Percentiles rank a stretch among this genome's conserved stretches.
phyloP scores from a whole-genome alignment of 2,329 filamentous ascomycete species.

The Juglanconis juglandina region DNA sequence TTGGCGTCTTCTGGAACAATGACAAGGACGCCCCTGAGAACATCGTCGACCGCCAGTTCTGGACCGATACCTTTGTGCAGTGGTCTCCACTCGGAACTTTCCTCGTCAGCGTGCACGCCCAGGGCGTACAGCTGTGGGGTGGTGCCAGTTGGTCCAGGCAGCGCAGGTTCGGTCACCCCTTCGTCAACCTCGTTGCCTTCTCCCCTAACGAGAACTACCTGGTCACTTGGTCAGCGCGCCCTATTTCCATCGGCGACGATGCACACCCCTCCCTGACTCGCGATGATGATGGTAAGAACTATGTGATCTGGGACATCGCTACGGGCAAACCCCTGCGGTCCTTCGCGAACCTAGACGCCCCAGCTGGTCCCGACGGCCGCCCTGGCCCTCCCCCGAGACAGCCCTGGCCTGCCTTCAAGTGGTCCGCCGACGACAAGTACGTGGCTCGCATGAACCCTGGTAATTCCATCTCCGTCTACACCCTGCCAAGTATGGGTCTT shows the following conservation, averaged over 20 bases:
- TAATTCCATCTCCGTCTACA: slow-evolving; percentile 93
- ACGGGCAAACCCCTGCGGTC: slow-evolving; percentile 87
- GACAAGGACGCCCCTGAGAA: slow-evolving; percentile 86
- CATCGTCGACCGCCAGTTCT: slow-evolving; percentile 88
- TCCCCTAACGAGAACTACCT: slow-evolving; percentile 90
- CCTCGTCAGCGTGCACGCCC: slow-evolving; percentile 89
- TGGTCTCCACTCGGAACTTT: slow-evolving; percentile 96
- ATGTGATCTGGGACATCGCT: slow-evolving; percentile 96
- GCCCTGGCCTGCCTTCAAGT: slow-evolving; percentile 99
- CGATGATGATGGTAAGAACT: slow-evolving; percentile 98
- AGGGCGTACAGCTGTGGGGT: slow-evolving; percentile 97
- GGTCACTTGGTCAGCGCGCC: slow-evolving; percentile 93
- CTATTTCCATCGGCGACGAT: slow-evolving; percentile 86
- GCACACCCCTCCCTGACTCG: slow-evolving; percentile 78
- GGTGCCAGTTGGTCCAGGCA: slow-evolving; percentile 85
- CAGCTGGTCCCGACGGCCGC: slow-evolving; percentile 60
- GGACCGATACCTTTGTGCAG: slow-evolving; percentile 97
- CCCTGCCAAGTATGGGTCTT: slow-evolving; percentile 83
- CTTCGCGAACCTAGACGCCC: slow-evolving; percentile 83
- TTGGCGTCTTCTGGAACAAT: slow-evolving; percentile 98
- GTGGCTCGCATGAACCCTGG: slow-evolving; percentile 87
- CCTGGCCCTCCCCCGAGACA: slow-evolving; percentile 79
- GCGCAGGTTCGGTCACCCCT: slow-evolving; percentile 90
- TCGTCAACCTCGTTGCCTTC: slow-evolving; percentile 93
- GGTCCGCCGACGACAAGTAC: slow-evolving; percentile 96